These are phyloP conservation scores for Haberlea rhodopensis DNA, from an alignment of 257 asterid genomes.

Conservation along the genomic window DNA sequence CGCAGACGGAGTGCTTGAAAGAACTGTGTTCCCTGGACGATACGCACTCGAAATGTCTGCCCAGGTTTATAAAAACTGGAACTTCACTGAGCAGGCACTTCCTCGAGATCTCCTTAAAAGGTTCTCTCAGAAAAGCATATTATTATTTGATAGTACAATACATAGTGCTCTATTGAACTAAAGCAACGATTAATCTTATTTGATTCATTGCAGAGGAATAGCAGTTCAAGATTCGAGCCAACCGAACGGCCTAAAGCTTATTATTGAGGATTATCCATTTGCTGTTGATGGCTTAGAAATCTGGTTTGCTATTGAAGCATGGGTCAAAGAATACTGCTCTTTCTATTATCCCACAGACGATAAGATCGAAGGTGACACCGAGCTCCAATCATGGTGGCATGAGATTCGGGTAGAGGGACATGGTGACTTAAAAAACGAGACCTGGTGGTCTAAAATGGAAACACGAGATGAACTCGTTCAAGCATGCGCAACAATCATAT, in stretches of 20 bases:
- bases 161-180: background rate
- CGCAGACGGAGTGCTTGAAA: conserved; percentile 80
- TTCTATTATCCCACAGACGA: conserved; percentile 50
- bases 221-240: conserved; percentile 53
- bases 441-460: conserved; percentile 77
- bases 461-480: conserved; percentile 45
- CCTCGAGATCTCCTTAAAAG: conserved; percentile 79
- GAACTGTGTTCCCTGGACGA: conserved; percentile 68
- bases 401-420: conserved; percentile 71
- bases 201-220: conserved; percentile 53
- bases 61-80: conserved; percentile 59
- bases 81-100: conserved; percentile 77
- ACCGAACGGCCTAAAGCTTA: conserved; percentile 55
- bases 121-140: conserved; percentile 27
- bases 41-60: conserved; percentile 86
- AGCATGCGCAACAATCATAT: conserved; percentile 60
- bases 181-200: background rate
- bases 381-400: conserved; percentile 80
- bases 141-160: too few species aligned
- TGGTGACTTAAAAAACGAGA: conserved; percentile 58
- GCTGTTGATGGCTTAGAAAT: conserved; percentile 81
- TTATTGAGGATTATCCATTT: conserved; percentile 73
- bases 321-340: conserved; percentile 62
- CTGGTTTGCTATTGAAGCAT: conserved; percentile 66
- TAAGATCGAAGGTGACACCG: conserved; percentile 40